A percentile compares a stretch with the other conserved stretches of the same genome.
Evolutionary conservation across 345 rosid genomes (phyloP).

Genomic region (Lepidium sativum): DNA sequence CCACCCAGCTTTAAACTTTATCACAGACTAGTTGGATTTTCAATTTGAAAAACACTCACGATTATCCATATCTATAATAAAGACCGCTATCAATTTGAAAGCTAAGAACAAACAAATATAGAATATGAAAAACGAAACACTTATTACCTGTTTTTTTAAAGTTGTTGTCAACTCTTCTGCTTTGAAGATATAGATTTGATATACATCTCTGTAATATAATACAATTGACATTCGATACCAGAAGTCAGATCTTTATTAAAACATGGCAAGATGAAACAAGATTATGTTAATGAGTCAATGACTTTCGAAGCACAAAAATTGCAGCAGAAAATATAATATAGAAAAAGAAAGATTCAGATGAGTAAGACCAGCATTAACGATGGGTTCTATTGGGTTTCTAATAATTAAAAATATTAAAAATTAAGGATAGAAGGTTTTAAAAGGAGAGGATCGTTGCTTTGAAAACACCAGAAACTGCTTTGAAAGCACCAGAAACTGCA

Average conservation of each 20-base stretch:
- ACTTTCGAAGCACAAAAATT: background rate
- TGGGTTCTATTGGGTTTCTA: too few relatives aligned
- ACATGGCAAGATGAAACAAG: constrained; percentile 21
- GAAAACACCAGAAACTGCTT: constrained; percentile 24
- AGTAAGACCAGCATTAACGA: too few relatives aligned
- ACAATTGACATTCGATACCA: constrained; percentile 4
- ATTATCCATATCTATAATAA: background rate
- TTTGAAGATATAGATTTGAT: background rate
- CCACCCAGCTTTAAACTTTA: constrained; percentile 10
- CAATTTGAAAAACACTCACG: background rate
- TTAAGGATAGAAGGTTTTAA: too few relatives aligned
- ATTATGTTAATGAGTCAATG: background rate
- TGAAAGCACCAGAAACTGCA: constrained; percentile 16
- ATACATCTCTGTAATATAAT: background rate
- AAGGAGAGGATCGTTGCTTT: too few relatives aligned
- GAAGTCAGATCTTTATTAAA: constrained; percentile 3
- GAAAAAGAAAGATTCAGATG: constrained; percentile 41
- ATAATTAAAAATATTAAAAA: too few relatives aligned
- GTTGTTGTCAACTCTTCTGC: constrained; percentile 3
- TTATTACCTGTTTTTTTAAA: background rate
- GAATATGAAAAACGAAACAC: background rate
- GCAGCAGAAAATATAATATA: background rate
- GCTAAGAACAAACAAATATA: constrained; percentile 7
- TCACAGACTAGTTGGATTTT: constrained; percentile 15
- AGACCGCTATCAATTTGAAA: background rate